Conservation (phyloP, 2,329 filamentous ascomycete species). For the Chaetothyriales sp. region DNA sequence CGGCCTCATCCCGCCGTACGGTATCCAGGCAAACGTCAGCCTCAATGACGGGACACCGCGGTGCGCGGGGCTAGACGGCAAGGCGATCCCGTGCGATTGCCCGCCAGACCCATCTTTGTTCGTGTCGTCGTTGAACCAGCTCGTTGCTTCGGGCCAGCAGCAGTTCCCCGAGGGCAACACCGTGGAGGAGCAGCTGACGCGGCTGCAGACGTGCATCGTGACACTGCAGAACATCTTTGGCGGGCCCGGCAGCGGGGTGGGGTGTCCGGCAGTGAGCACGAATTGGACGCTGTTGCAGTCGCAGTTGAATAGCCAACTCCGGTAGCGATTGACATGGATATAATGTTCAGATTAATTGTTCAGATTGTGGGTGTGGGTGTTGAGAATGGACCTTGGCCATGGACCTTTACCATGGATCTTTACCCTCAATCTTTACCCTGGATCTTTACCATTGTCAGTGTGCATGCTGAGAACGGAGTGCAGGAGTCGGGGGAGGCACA, state of each 20-base stretch:
- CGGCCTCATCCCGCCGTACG: slow-evolving; percentile 11
- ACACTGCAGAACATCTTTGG: slow-evolving; percentile 14
- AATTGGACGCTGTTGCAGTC: slow-evolving; percentile 10
- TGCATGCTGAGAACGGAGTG: background rate
- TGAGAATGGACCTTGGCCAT: too few relatives aligned
- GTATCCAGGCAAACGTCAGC: slow-evolving; percentile 9
- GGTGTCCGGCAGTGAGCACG: slow-evolving; percentile 12
- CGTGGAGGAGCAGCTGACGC: slow-evolving; percentile 10
- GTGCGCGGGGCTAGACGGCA: slow-evolving; percentile 9
- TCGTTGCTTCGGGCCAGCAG: slow-evolving; percentile 4
- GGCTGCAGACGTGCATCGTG: slow-evolving; percentile 11
- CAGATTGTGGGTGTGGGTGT: too few relatives aligned
- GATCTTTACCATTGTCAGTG: background rate
- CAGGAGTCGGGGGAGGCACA: background rate
- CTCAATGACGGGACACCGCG: slow-evolving; percentile 12
- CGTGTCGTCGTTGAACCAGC: slow-evolving; percentile 4
- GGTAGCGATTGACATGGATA: background rate
- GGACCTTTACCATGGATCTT: too few relatives aligned
- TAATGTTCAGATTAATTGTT: too few relatives aligned
- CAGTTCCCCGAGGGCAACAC: slow-evolving; percentile 7
- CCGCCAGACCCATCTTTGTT: slow-evolving; percentile 9
- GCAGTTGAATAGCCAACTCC: slow-evolving; percentile 3
- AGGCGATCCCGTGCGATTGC: slow-evolving; percentile 13
- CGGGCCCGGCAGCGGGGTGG: slow-evolving; percentile 12
- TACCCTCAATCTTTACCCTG: too few relatives aligned